Conservation (phyloP, 176 grass and related monocot genomes). For the Aegilops tauschii region DNA sequence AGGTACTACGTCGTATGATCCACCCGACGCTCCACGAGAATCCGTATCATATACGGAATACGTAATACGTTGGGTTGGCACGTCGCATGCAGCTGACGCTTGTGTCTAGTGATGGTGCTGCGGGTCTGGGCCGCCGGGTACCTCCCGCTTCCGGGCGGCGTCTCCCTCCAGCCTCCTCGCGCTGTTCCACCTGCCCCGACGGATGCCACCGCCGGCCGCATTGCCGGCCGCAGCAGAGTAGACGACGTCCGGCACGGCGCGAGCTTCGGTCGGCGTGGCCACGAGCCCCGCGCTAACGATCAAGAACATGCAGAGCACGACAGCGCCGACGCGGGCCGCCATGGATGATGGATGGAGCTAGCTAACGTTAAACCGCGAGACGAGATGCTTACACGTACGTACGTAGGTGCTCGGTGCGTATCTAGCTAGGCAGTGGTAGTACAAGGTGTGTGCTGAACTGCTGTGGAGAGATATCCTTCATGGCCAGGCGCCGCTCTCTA, state of each 20-base stretch:
- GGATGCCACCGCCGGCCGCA: neutral
- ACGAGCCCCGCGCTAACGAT: conserved; percentile 29
- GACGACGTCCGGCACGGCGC: neutral
- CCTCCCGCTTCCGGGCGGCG: conserved; percentile 47
- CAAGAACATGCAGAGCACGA: conserved; percentile 24
- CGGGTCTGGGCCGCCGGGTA: conserved; percentile 71
- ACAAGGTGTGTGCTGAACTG: neutral
- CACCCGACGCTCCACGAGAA: neutral
- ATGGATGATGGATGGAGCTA: neutral
- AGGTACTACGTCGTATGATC: neutral
- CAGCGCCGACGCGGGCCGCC: conserved; percentile 26
- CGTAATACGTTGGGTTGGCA: neutral
- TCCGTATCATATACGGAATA: neutral
- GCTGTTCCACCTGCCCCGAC: conserved; percentile 36
- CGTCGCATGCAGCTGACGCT: neutral
- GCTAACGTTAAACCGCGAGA: neutral
- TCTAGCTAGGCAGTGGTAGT: neutral
- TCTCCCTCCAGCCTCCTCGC: conserved; percentile 23
- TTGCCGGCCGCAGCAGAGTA: neutral
- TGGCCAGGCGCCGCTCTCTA: conserved; percentile 26
- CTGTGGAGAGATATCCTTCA: neutral
- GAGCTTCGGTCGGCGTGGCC: conserved; percentile 15
- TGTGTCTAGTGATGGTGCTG: conserved; percentile 58
- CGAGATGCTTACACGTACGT: neutral
- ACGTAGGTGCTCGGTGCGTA: neutral